Evolutionary conservation across 495 filamentous ascomycete species (phyloP), one percentile per base, ranked within the genome.

Genomic region (Penicillium goetzii): DNA sequence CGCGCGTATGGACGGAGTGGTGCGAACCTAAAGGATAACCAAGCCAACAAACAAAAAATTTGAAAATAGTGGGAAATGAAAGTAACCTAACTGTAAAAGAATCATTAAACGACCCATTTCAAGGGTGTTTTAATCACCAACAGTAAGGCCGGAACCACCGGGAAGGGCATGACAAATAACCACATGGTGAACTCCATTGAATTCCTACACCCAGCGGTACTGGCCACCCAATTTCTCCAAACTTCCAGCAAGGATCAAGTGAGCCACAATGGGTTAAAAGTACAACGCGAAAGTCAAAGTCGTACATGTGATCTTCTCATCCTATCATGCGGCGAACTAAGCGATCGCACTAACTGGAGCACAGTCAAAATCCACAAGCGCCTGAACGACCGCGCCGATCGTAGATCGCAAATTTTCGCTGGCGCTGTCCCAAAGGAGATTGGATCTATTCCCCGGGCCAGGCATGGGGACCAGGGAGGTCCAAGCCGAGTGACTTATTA

Each of bases 111-210:
- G 41, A 43, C 41, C 41, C 6, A 43, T 43, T 21, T 43, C 41
- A 43, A 43, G 10, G 41, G 41, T 21, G 41, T 21, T 19, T 19
- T 9, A 43, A 3, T 43, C 41, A 21, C 41, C n/a, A 19, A 19
- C n/a, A 10, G 41, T 21, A 43, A 21, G n/a, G 41, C 41, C 41
- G 41, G 41, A 43, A 43, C 41, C 41, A 21, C 41, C 41, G 41
- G 41, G 3, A 43, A 10, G n/a, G 1, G 17, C 38, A 43, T 43
- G n/a, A 21, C n/a, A 43, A 21, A 43, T 43, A 43, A 19, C 41
- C 41, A 43, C n/a, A 43, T 43, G n/a, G 40, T 43, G 40, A 43
- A 43, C n/a, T 43, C 36, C 14, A 40, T 40, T 40, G 17, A 40
- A 40, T 40, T 40, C 36, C 36, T 40, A 40, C 14, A 40, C 3